Conservation (phyloP, 2,329 filamentous ascomycete species). For the Trichoderma gracile region DNA sequence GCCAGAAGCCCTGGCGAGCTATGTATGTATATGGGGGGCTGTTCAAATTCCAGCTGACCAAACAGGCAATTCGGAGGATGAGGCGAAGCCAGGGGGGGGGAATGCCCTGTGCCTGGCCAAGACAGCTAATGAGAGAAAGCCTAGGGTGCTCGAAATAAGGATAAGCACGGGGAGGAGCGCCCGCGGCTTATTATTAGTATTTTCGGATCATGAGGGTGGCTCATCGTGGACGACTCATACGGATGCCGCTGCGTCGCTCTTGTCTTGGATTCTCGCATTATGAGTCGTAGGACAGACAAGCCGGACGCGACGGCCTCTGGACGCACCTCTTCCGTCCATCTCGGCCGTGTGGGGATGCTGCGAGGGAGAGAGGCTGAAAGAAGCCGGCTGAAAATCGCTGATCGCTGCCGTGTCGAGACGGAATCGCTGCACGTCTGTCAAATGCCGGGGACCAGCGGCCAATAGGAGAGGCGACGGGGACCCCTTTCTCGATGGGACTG, state of each 20-base stretch:
- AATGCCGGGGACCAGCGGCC: slow-evolving; percentile 23
- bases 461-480: slow-evolving; percentile 15
- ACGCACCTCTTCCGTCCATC: neutral
- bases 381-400: slow-evolving; percentile 21
- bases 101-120: slow-evolving; percentile 3
- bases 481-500: slow-evolving; percentile 15
- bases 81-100: slow-evolving; percentile 20
- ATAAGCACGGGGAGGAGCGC: slow-evolving; percentile 20
- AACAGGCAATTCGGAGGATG: slow-evolving; percentile 17
- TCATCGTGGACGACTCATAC: slow-evolving; percentile 17
- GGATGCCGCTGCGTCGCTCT: neutral
- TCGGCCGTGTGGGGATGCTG: slow-evolving; percentile 8
- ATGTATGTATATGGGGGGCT: slow-evolving; percentile 7
- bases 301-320: neutral
- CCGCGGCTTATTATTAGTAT: slow-evolving; percentile 24
- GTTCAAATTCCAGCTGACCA: slow-evolving; percentile 11
- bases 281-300: no score
- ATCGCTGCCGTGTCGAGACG: slow-evolving; percentile 21
- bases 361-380: slow-evolving; percentile 19
- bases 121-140: slow-evolving; percentile 7
- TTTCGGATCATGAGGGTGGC: slow-evolving; percentile 20
- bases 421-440: slow-evolving; percentile 10
- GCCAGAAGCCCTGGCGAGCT: slow-evolving; percentile 11
- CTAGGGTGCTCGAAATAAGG: neutral
- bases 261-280: slow-evolving; percentile 6